Percentiles rank a stretch among this genome's conserved stretches.
These are phyloP conservation scores for Aechmea fasciata DNA, from an alignment of 176 grass and related monocot species.

Conservation along the genomic window DNA sequence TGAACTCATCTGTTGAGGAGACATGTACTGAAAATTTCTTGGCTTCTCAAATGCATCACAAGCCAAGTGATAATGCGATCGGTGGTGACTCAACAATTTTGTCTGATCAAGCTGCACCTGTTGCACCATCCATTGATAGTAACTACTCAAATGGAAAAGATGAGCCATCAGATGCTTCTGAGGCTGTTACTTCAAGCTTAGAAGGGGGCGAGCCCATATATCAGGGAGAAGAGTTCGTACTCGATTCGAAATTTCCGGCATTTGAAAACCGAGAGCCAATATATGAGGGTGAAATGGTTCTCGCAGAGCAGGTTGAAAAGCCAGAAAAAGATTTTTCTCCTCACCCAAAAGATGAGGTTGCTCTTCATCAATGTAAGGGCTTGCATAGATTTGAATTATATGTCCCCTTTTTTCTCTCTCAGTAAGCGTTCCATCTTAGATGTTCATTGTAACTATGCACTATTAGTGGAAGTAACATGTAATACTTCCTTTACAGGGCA, in stretches of 20 bases:
- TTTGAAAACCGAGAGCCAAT: conserved; percentile 61
- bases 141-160: conserved; percentile 26
- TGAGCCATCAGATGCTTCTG: conserved; percentile 31
- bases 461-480: neutral
- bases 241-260: conserved; percentile 32
- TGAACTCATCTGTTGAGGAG: conserved; percentile 30
- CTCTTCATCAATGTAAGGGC: conserved; percentile 66
- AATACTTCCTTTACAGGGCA: conserved; percentile 64
- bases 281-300: conserved; percentile 78
- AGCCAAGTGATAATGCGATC: conserved; percentile 19
- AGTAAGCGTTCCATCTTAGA: neutral
- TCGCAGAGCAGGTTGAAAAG: conserved; percentile 59
- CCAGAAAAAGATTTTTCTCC: conserved; percentile 16
- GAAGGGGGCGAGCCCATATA: conserved; percentile 66
- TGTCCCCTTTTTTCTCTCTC: neutral
- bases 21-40: conserved; percentile 9
- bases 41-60: conserved; percentile 23
- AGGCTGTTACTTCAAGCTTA: conserved; percentile 27
- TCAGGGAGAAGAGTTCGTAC: conserved; percentile 86
- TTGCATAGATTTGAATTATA: conserved; percentile 7
- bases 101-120: conserved; percentile 20
- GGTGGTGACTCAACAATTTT: conserved; percentile 13
- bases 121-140: conserved; percentile 6
- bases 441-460: neutral
- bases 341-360: conserved; percentile 21